These are phyloP conservation scores for Diaporthe ilicicola DNA, from an alignment of 2,329 filamentous ascomycete species.

Conservation along the genomic window DNA sequence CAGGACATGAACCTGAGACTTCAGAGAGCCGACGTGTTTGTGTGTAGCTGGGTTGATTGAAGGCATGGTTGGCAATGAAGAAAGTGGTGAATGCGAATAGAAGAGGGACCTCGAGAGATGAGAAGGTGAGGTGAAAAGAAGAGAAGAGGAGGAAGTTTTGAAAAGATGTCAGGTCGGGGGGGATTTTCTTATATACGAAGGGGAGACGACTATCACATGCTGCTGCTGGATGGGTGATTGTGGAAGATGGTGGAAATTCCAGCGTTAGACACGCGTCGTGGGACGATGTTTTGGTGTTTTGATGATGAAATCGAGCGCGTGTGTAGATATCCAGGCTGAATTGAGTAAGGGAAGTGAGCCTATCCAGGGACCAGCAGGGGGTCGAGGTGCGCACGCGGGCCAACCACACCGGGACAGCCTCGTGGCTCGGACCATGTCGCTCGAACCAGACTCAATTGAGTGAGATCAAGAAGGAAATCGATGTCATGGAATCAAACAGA, in stretches of 20 bases:
- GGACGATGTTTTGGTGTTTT: not conserved
- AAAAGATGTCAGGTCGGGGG: not conserved
- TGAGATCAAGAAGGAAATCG: not conserved
- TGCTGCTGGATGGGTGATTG: not conserved
- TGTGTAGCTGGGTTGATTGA: not conserved
- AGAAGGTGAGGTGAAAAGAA: not conserved
- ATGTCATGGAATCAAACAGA: not conserved
- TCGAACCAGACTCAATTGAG: not conserved
- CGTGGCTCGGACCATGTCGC: not conserved
- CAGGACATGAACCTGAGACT: conserved; percentile 22
- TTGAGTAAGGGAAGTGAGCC: not conserved
- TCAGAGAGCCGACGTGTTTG: conserved; percentile 3
- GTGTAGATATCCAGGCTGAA: not conserved
- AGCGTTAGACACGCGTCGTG: not conserved
- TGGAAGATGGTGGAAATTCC: not conserved
- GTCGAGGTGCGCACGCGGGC: not conserved
- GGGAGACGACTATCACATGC: not conserved
- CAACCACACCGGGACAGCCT: not conserved
- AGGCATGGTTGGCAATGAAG: not conserved
- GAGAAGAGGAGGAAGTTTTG: not conserved
- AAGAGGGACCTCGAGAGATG: not conserved
- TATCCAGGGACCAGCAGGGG: not conserved
- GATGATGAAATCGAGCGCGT: not conserved
- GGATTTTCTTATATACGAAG: not conserved
- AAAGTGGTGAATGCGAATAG: not conserved